phyloP scores from a whole-genome alignment of 108 stramenopile species.

The Hondaea fermentalgiana region DNA sequence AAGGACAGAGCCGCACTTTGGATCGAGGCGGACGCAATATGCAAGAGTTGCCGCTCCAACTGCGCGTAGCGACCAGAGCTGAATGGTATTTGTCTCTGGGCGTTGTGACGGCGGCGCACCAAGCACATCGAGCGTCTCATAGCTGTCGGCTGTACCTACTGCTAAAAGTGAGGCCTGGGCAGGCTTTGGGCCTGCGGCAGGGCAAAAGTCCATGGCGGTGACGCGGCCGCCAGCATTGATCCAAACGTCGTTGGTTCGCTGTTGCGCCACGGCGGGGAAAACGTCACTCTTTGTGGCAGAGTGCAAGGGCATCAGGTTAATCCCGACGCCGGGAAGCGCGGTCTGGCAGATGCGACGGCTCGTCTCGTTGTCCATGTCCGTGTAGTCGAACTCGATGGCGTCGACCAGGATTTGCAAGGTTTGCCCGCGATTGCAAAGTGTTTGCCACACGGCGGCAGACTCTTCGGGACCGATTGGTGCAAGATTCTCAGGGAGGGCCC shows the following conservation, averaged over 20 bases:
- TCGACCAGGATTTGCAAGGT: neutral
- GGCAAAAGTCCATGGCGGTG: neutral
- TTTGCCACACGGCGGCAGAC: neutral
- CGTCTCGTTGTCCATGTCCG: neutral
- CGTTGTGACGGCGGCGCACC: neutral
- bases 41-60: neutral
- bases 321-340: neutral
- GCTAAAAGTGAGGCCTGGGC: neutral
- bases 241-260: neutral
- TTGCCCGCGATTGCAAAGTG: neutral
- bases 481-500: neutral
- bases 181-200: neutral
- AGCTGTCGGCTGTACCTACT: neutral
- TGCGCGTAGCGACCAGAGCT: neutral
- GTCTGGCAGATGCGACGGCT: neutral
- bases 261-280: neutral
- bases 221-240: neutral
- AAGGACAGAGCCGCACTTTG: neutral
- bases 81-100: neutral
- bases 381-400: neutral
- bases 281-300: neutral
- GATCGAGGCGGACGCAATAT: neutral
- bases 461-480: neutral
- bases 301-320: neutral
- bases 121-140: neutral